Conservation (phyloP, 2,329 filamentous ascomycete species). For the Thielaviopsis punctulata region DNA sequence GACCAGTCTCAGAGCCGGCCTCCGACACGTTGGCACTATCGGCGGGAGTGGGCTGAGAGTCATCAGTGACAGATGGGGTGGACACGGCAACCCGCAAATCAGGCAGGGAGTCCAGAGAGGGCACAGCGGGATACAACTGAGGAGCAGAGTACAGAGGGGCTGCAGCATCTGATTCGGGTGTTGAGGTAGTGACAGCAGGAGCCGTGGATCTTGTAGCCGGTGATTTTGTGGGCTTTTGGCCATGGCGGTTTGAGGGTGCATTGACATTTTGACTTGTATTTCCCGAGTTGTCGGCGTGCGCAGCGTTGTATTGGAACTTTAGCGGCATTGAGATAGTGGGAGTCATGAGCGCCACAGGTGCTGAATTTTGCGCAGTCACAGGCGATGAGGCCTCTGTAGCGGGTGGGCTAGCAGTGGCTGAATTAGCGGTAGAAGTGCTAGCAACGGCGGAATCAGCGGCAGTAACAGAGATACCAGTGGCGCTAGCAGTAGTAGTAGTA, state of each 20-base stretch:
- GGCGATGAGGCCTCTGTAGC: neutral
- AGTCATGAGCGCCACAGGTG: neutral
- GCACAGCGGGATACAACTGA: neutral
- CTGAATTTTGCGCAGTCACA: neutral
- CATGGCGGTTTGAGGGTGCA: neutral
- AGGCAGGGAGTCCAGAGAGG: constrained; percentile 6
- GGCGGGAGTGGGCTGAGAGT: constrained; percentile 8
- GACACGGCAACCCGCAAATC: constrained; percentile 8
- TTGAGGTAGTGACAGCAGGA: neutral
- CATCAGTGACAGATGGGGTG: constrained; percentile 6
- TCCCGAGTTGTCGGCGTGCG: neutral
- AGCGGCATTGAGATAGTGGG: neutral
- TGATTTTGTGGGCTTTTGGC: neutral
- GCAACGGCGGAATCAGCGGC: too few species aligned
- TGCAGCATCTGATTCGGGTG: neutral
- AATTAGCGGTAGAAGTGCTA: too few species aligned
- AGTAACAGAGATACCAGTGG: neutral
- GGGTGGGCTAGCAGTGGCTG: too few species aligned
- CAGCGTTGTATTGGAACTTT: neutral
- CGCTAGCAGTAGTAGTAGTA: neutral
- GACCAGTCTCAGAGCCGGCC: constrained; percentile 2
- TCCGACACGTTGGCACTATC: constrained; percentile 6
- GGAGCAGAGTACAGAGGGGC: neutral
- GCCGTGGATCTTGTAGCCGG: too few species aligned
- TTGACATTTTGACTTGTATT: neutral